phyloP scores from a whole-genome alignment of 495 filamentous ascomycete species.

The Xylaria intraflava region DNA sequence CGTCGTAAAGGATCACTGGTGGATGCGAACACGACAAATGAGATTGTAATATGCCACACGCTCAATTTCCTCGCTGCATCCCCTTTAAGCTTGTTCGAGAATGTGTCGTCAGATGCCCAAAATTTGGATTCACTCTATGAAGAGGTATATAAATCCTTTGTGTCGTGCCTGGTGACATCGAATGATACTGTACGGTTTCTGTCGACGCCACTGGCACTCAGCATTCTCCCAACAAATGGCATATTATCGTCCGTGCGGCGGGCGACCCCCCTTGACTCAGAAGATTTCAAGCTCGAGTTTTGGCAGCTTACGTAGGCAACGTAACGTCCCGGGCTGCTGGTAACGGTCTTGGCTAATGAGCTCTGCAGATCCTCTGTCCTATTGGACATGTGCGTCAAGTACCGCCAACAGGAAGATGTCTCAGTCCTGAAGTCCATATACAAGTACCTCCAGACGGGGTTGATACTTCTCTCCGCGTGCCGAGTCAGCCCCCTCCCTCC shows the following conservation, averaged over 20 bases:
- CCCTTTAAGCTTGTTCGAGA: constrained; percentile 44
- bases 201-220: constrained; percentile 39
- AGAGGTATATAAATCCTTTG: constrained; percentile 43
- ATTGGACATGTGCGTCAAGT: constrained; percentile 43
- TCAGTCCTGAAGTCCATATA: constrained; percentile 42
- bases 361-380: constrained; percentile 41
- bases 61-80: constrained; percentile 47
- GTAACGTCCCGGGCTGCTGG: neutral
- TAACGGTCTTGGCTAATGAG: constrained; percentile 15
- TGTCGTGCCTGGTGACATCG: constrained; percentile 45
- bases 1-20: constrained; percentile 31
- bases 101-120: constrained; percentile 22
- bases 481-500: constrained; percentile 25
- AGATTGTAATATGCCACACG: constrained; percentile 42
- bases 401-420: constrained; percentile 34
- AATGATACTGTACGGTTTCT: constrained; percentile 44
- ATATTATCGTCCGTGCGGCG: constrained; percentile 32
- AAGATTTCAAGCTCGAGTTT: constrained; percentile 38
- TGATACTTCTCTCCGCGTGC: constrained; percentile 42
- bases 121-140: constrained; percentile 43
- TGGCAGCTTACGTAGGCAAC: constrained; percentile 49
- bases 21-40: constrained; percentile 31
- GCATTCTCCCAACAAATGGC: constrained; percentile 38
- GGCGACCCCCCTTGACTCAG: constrained; percentile 33
- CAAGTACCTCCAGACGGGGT: constrained; percentile 45